These are phyloP conservation scores for Metarhizium brunneum DNA, from an alignment of 2,329 filamentous ascomycete species.

Conservation along the genomic window DNA sequence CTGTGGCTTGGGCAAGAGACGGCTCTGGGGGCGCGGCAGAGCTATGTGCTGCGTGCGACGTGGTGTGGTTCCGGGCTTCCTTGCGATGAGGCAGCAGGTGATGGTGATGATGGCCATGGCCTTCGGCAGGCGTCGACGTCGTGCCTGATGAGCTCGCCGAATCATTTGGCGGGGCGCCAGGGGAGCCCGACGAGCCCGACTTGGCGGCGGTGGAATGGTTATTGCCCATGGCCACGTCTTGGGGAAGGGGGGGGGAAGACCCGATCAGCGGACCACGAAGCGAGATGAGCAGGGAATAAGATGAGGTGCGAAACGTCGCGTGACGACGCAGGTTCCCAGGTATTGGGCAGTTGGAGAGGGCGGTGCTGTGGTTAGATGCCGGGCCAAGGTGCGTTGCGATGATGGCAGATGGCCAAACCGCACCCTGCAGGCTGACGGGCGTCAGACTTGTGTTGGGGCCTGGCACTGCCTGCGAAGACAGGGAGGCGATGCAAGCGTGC, in stretches of 20 bases:
- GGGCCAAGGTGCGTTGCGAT: not conserved
- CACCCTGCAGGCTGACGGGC: not conserved
- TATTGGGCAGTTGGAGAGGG: not conserved
- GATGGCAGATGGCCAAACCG: not conserved
- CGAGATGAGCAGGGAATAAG: not conserved
- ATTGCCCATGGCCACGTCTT: conserved; percentile 25
- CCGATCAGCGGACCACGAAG: not conserved
- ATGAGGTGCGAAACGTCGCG: conserved; percentile 1
- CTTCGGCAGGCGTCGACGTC: conserved; percentile 3
- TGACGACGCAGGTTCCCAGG: conserved; percentile 1
- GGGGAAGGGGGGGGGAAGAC: not conserved
- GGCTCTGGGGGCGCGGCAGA: conserved; percentile 52
- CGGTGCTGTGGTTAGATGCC: not conserved
- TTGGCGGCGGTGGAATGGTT: conserved; percentile 29
- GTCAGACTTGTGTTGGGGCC: not conserved
- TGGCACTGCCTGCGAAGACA: not conserved
- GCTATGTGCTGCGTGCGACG: conserved; percentile 44
- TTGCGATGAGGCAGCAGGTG: conserved; percentile 23
- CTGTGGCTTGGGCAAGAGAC: conserved; percentile 51
- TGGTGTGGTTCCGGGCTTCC: conserved; percentile 38
- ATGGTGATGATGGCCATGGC: conserved; percentile 7
- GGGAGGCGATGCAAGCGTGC: not conserved
- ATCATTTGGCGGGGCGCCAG: conserved; percentile 11
- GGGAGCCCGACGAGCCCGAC: conserved; percentile 22
- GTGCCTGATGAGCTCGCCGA: conserved; percentile 13